Conservation (phyloP, 768 basidiomycete species). For the Boletus eberwhitei region DNA sequence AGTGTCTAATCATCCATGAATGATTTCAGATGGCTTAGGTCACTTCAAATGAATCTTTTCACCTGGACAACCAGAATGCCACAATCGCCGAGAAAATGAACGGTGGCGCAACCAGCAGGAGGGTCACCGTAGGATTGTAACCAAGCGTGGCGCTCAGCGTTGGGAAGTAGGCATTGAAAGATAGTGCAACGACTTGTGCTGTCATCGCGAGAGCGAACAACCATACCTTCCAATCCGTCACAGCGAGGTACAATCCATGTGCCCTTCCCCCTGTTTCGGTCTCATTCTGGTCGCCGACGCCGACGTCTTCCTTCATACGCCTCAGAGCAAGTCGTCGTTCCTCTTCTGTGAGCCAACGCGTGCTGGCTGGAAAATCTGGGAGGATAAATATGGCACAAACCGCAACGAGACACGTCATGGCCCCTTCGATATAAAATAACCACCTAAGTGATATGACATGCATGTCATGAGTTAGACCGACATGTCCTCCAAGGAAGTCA, state of each 20-base stretch:
- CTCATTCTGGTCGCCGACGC: slow-evolving; percentile 51
- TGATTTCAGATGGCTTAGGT: not conserved
- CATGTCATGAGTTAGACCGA: slow-evolving; percentile 12
- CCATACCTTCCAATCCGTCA: slow-evolving; percentile 81
- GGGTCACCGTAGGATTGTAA: slow-evolving; percentile 56
- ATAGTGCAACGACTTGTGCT: slow-evolving; percentile 44
- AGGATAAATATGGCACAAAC: slow-evolving; percentile 44
- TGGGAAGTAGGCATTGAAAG: slow-evolving; percentile 83
- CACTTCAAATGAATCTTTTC: not conserved
- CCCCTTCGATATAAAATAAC: slow-evolving; percentile 49
- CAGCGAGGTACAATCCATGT: slow-evolving; percentile 54
- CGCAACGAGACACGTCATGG: slow-evolving; percentile 44
- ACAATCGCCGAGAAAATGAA: slow-evolving; percentile 58
- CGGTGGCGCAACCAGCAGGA: slow-evolving; percentile 76
- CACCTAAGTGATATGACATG: slow-evolving; percentile 31
- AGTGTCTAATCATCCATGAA: slow-evolving; percentile 44
- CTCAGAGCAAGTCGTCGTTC: slow-evolving; percentile 48
- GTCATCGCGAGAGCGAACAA: slow-evolving; percentile 57
- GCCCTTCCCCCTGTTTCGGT: slow-evolving; percentile 38
- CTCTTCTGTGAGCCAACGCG: slow-evolving; percentile 34
- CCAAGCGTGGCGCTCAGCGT: slow-evolving; percentile 73
- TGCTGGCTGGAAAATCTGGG: slow-evolving; percentile 45
- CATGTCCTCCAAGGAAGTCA: not conserved
- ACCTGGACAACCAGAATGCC: slow-evolving; percentile 54
- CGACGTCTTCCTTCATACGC: slow-evolving; percentile 64